Conservation (phyloP, 768 basidiomycete species). For the Psilocybe tampanensis region DNA sequence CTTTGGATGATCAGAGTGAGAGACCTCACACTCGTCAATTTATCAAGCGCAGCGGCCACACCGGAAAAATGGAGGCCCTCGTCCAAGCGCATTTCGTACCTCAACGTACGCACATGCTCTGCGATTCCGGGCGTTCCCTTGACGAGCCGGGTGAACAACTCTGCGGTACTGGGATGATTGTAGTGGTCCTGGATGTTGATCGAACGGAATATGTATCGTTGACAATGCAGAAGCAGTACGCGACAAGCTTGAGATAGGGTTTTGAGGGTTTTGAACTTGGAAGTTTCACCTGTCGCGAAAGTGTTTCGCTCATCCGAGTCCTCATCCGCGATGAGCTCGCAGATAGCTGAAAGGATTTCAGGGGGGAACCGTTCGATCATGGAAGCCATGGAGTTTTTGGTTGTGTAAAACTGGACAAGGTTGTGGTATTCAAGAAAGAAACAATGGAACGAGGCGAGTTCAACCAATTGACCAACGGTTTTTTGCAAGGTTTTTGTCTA, state of each 20-base stretch:
- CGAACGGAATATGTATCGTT: background rate
- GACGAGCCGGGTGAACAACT: background rate
- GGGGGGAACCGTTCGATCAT: background rate
- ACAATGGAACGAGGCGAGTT: too few species aligned
- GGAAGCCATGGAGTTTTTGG: too few species aligned
- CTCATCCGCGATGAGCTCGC: background rate
- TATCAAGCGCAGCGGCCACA: background rate
- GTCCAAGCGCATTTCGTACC: background rate
- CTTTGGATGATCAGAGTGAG: background rate
- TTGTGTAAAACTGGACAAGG: too few species aligned
- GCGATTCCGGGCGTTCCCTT: background rate
- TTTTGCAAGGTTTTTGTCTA: too few species aligned
- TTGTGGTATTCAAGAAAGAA: too few species aligned
- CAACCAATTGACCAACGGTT: too few species aligned
- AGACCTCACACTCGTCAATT: background rate
- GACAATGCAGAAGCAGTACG: background rate
- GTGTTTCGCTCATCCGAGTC: background rate
- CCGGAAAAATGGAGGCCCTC: background rate
- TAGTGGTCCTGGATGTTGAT: background rate
- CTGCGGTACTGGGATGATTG: background rate
- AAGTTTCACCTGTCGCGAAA: background rate
- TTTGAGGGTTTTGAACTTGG: background rate
- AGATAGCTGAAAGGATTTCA: background rate
- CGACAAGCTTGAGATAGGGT: background rate
- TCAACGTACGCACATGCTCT: background rate